These are phyloP conservation scores for Simmondsia chinensis DNA, from an alignment of 148 eudicot species.

Conservation along the genomic window DNA sequence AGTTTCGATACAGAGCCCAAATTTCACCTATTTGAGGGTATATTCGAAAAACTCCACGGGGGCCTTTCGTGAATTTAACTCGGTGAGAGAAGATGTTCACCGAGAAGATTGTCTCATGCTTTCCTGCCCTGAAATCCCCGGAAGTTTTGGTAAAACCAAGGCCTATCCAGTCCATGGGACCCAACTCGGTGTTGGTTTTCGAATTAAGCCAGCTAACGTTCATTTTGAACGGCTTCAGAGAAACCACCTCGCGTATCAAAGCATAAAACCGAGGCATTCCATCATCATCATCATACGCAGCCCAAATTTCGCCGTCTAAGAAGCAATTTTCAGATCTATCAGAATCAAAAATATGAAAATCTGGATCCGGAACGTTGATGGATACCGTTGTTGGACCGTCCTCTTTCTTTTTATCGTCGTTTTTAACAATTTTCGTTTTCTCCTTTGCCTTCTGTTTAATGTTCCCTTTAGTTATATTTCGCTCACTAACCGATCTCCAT, in stretches of 20 bases:
- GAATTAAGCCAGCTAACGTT: slow-evolving; percentile 56
- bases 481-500: slow-evolving; percentile 23
- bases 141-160: slow-evolving; percentile 46
- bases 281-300: slow-evolving; percentile 55
- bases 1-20: slow-evolving; percentile 57
- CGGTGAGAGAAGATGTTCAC: slow-evolving; percentile 57
- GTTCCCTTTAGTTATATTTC: slow-evolving; percentile 24
- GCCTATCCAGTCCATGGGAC: slow-evolving; percentile 36
- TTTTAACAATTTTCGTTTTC: slow-evolving; percentile 23
- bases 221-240: slow-evolving; percentile 35
- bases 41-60: slow-evolving; percentile 43
- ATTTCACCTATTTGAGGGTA: slow-evolving; percentile 45
- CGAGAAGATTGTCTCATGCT: slow-evolving; percentile 13
- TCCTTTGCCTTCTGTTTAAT: no score
- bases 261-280: slow-evolving; percentile 77
- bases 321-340: slow-evolving; percentile 45
- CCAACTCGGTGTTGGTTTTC: slow-evolving; percentile 37
- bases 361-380: slow-evolving; percentile 58
- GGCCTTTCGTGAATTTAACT: slow-evolving; percentile 41
- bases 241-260: slow-evolving; percentile 36
- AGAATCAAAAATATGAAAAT: slow-evolving; percentile 56
- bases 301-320: slow-evolving; percentile 52
- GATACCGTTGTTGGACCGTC: slow-evolving; percentile 9
- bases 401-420: slow-evolving; percentile 6
- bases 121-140: slow-evolving; percentile 54